phyloP scores from a whole-genome alignment of 257 asterid species.

The Apocynum venetum region DNA sequence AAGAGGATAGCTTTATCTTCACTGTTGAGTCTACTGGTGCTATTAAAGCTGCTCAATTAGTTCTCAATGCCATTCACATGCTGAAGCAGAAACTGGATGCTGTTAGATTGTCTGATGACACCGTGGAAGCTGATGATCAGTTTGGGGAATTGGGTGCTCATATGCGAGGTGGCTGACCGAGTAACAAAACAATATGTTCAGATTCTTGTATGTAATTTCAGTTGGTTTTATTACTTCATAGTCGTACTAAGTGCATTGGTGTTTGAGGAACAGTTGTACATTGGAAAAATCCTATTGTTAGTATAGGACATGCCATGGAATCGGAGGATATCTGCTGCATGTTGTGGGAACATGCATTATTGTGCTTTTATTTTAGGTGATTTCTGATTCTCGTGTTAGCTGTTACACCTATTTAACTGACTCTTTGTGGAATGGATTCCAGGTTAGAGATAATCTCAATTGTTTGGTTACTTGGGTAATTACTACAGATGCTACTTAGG shows the following conservation, averaged over 20 bases:
- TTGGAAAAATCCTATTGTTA: not conserved
- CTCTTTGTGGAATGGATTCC: not conserved
- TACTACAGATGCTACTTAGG: not conserved
- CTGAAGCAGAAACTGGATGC: slow-evolving; percentile 93
- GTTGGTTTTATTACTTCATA: not conserved
- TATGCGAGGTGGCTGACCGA: slow-evolving; percentile 88
- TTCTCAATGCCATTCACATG: slow-evolving; percentile 77
- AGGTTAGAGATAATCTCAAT: not conserved
- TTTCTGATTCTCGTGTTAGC: not conserved
- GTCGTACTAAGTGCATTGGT: not conserved
- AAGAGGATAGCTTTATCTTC: slow-evolving; percentile 88
- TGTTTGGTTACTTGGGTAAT: not conserved
- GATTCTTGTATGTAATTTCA: not conserved
- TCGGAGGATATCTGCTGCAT: not conserved
- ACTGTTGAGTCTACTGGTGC: slow-evolving; percentile 94
- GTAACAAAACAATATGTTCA: not conserved
- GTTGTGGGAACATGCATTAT: not conserved
- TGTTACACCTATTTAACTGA: not conserved
- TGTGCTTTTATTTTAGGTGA: not conserved
- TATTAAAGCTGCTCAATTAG: slow-evolving; percentile 77
- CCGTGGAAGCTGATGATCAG: slow-evolving; percentile 98
- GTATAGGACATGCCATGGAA: not conserved
- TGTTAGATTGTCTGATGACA: slow-evolving; percentile 89
- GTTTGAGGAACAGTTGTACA: not conserved
- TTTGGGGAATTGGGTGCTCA: slow-evolving; percentile 98